phyloP scores from a whole-genome alignment of 495 filamentous ascomycete genomes.

The Opeltia flavorubescens region DNA sequence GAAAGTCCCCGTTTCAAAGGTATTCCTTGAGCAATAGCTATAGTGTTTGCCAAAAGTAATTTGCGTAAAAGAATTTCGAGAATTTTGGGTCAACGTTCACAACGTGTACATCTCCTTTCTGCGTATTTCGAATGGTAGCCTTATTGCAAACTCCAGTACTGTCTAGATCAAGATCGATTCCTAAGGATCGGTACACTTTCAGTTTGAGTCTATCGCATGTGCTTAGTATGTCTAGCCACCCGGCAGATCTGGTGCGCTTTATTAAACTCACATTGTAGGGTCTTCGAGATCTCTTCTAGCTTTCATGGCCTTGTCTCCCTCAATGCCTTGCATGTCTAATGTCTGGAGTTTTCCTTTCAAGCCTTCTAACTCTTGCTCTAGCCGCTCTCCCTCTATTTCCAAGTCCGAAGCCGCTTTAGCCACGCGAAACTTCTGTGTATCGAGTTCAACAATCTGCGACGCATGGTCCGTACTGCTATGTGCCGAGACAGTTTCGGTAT shows the following conservation, averaged over 20 bases:
- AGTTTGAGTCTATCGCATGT: slow-evolving; percentile 48
- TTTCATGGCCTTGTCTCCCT: slow-evolving; percentile 40
- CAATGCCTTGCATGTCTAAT: slow-evolving; percentile 66
- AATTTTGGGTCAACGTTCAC: slow-evolving; percentile 91
- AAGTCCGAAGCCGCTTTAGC: slow-evolving; percentile 79
- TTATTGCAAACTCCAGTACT: slow-evolving; percentile 68
- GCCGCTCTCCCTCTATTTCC: slow-evolving; percentile 80
- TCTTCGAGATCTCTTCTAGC: slow-evolving; percentile 50
- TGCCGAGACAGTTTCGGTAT: slow-evolving; percentile 51
- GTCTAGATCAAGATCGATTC: slow-evolving; percentile 78
- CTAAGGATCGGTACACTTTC: slow-evolving; percentile 80
- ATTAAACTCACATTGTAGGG: slow-evolving; percentile 32
- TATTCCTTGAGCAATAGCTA: slow-evolving; percentile 25
- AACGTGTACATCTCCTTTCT: slow-evolving; percentile 84
- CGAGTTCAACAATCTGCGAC: slow-evolving; percentile 64
- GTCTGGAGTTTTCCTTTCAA: slow-evolving; percentile 63
- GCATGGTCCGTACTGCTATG: slow-evolving; percentile 69
- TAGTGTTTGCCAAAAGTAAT: slow-evolving; percentile 90
- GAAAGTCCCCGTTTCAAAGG: too few species aligned
- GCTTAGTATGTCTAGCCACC: too few species aligned
- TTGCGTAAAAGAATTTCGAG: slow-evolving; percentile 81
- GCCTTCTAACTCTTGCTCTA: slow-evolving; percentile 68
- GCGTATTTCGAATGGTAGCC: slow-evolving; percentile 73
- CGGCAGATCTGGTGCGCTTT: too few species aligned
- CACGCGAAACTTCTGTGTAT: slow-evolving; percentile 86